A percentile compares a stretch with the other conserved stretches of the same genome.
Evolutionary conservation across 108 stramenopile genomes (phyloP).

Genomic region (Nannochloropsis gaditana): DNA sequence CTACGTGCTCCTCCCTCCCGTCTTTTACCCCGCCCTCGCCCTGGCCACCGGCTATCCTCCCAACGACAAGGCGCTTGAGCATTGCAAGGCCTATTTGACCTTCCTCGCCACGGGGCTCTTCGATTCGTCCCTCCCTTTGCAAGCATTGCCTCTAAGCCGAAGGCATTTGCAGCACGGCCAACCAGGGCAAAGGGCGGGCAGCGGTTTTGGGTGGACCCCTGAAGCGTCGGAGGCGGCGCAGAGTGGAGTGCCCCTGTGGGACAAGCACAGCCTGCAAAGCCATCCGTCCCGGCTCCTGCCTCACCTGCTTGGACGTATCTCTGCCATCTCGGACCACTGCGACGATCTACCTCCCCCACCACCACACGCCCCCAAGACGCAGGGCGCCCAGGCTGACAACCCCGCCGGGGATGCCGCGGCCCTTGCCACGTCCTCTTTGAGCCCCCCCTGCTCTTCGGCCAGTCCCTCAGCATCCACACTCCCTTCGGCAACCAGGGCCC

Average conservation of each 20-base stretch:
- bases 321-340: neutral
- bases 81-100: slow-evolving; percentile 9
- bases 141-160: neutral
- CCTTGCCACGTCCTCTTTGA: no score
- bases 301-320: slow-evolving; percentile 3
- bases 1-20: neutral
- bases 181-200: neutral
- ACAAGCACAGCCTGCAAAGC: neutral
- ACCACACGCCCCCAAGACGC: no score
- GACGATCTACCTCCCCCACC: neutral
- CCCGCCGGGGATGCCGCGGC: no score
- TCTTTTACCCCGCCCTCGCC: neutral
- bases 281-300: neutral
- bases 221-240: neutral
- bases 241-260: neutral
- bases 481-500: neutral
- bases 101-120: neutral
- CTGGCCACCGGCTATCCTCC: neutral
- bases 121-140: neutral
- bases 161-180: neutral
- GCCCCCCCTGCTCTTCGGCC: no score
- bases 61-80: neutral
- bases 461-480: no score
- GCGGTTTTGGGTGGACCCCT: no score
- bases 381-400: no score